Base-by-base conservation (phyloP, 2,329 filamentous ascomycete species). In the Fusarium stilboides region DNA sequence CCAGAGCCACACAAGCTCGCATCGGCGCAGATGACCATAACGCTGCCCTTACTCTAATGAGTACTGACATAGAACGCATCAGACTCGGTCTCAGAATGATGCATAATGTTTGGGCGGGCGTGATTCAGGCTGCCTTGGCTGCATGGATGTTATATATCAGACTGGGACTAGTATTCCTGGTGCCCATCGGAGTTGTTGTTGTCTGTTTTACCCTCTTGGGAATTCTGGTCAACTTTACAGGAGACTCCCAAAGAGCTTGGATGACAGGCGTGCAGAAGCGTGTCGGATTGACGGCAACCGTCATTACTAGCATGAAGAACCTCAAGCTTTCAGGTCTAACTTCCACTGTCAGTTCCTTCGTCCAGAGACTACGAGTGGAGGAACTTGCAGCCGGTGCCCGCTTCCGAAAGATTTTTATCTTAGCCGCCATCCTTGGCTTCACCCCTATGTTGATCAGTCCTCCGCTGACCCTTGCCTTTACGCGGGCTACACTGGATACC, bases 41-140 rank as follows among this genome's bases (percentile, higher is more conserved):
- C 3, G 79, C 80, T 0, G 78, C 82, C 0, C 66, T 85, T 52
- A 84, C 83, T 1, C 74, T 85, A 7, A 85, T 85, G 83, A 83
- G 78, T 62, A 79, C 81, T 6, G 84, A 86, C 50, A 75, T 85
- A n/a, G 83, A 84, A 61, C 77, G 79, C 12, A 78, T 84, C 13
- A 71, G 75, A 6, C 49, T 70, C 1, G 82, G 80, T 0, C 71
- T 77, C 12, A 60, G 71, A 7, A 65, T 62, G 2, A 54, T 82
- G 33, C 83, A 84, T 54, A 79, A 83, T 24, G 57, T 79, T 8
- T 83, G 81, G 82, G 79, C 76, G 1, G 78, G 71, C 44, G 49
- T 76, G 1, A 61, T 85, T 2, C 80, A 86, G 62, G 78, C 83
- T 12, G 79, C 68, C 13, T 51, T 87, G 4, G 81, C 80, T 1